Evolutionary conservation across 1,139 yeast genomes (phyloP).

Genomic region (Kazachstania sp.): DNA sequence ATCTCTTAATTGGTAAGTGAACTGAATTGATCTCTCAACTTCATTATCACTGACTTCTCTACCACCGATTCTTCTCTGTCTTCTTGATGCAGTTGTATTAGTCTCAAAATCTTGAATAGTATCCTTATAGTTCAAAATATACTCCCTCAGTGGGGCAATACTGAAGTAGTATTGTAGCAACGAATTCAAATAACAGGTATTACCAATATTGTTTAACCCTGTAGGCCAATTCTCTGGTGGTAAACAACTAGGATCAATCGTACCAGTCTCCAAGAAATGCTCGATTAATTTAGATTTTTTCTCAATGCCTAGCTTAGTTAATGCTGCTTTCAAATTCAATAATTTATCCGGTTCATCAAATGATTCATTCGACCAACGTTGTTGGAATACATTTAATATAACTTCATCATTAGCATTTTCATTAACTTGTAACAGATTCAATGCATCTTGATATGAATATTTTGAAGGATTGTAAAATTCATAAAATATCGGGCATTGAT

Average conservation of each 20-base stretch:
- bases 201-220: constrained; percentile 88
- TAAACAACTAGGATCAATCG: constrained; percentile 49
- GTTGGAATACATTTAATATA: constrained; percentile 48
- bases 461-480: constrained; percentile 24
- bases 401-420: constrained; percentile 47
- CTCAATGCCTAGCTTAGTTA: constrained; percentile 41
- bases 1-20: constrained; percentile 60
- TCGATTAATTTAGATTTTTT: constrained; percentile 46
- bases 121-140: constrained; percentile 44
- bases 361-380: constrained; percentile 32
- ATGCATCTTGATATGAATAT: constrained; percentile 34
- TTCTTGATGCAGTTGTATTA: constrained; percentile 24
- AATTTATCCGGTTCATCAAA: constrained; percentile 34
- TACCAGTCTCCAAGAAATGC: constrained; percentile 49
- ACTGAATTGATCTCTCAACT: constrained; percentile 72
- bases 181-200: constrained; percentile 89
- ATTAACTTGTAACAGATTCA: constrained; percentile 38
- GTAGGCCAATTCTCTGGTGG: constrained; percentile 74
- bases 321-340: constrained; percentile 42
- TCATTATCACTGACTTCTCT: constrained; percentile 66
- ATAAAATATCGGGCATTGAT: constrained; percentile 27
- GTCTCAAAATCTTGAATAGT: constrained; percentile 17
- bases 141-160: constrained; percentile 68
- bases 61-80: constrained; percentile 72
- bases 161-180: constrained; percentile 83